phyloP scores from a whole-genome alignment of 176 grass and related monocot species.

The Eragrostis curvula region DNA sequence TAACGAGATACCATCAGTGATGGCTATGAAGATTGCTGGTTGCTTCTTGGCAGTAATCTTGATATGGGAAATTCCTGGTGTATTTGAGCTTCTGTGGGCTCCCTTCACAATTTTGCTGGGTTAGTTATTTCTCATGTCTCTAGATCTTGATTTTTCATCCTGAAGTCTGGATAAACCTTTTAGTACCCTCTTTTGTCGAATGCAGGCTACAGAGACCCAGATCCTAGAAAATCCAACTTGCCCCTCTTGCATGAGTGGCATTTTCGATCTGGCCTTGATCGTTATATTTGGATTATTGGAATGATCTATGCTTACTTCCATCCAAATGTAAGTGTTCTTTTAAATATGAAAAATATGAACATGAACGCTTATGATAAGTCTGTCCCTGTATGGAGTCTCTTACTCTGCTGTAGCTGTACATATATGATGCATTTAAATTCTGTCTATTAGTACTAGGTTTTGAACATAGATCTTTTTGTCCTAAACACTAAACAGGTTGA shows the following conservation, averaged over 20 bases:
- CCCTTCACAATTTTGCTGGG: constrained; percentile 77
- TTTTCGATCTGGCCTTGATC: constrained; percentile 88
- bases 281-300: constrained; percentile 91
- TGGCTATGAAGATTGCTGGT: constrained; percentile 58
- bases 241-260: constrained; percentile 82
- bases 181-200: constrained; percentile 2
- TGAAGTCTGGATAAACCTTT: not conserved
- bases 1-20: constrained; percentile 70
- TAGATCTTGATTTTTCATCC: constrained; percentile 8
- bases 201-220: constrained; percentile 77
- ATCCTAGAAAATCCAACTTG: constrained; percentile 64
- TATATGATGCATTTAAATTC: not conserved
- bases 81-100: constrained; percentile 75
- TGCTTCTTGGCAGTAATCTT: constrained; percentile 73
- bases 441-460: not conserved
- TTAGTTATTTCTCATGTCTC: constrained; percentile 29
- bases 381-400: not conserved
- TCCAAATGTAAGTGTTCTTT: constrained; percentile 65
- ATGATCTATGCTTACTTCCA: constrained; percentile 96
- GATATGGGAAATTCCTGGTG: constrained; percentile 89
- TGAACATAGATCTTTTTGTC: not conserved
- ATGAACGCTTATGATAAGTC: not conserved
- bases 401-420: not conserved
- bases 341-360: not conserved
- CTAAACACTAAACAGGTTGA: constrained; percentile 68